These are phyloP conservation scores for Amphichorda felina DNA, from an alignment of 2,329 filamentous ascomycete species.

Conservation along the genomic window DNA sequence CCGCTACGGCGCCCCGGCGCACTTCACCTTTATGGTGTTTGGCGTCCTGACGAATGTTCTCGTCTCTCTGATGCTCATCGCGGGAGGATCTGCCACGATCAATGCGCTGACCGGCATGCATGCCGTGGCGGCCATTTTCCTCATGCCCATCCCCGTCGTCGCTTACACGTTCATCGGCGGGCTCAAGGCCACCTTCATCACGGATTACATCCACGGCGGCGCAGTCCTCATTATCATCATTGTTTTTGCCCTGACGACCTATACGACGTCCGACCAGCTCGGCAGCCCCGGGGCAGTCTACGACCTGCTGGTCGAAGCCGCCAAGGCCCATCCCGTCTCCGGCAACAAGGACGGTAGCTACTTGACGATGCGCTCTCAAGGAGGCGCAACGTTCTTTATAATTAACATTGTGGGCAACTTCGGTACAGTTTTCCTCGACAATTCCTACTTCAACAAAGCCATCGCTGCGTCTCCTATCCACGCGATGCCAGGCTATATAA, in stretches of 20 bases:
- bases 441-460: constrained; percentile 84
- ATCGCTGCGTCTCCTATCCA: constrained; percentile 80
- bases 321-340: constrained; percentile 55
- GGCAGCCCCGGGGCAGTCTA: constrained; percentile 66
- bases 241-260: constrained; percentile 71
- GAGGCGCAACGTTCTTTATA: constrained; percentile 76
- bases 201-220: constrained; percentile 80
- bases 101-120: constrained; percentile 27
- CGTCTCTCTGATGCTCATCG: constrained; percentile 80
- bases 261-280: constrained; percentile 55
- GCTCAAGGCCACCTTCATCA: constrained; percentile 80
- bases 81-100: constrained; percentile 58
- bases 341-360: constrained; percentile 59
- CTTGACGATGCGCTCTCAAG: constrained; percentile 48
- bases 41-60: constrained; percentile 77
- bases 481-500: constrained; percentile 78
- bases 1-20: constrained; percentile 60
- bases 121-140: constrained; percentile 72
- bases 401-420: constrained; percentile 71
- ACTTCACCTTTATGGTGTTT: constrained; percentile 72
- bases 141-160: constrained; percentile 70
- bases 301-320: constrained; percentile 57
- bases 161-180: constrained; percentile 69
- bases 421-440: constrained; percentile 74
- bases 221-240: constrained; percentile 76